These are phyloP conservation scores for Metarhizium guizhouense DNA, from an alignment of 2,329 filamentous ascomycete genomes.

Conservation along the genomic window DNA sequence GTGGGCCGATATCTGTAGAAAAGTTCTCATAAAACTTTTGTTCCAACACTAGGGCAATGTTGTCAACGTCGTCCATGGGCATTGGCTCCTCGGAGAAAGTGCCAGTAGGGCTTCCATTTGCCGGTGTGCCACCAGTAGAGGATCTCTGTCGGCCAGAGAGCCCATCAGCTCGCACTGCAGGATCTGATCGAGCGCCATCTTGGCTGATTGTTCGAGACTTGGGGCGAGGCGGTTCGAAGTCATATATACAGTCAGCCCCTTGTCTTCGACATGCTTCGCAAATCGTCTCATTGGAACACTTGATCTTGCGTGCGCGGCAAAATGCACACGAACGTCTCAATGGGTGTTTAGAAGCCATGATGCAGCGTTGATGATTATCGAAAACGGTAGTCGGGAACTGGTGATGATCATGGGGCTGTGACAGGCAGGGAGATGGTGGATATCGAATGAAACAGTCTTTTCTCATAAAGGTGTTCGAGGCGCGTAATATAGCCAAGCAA, in stretches of 20 bases:
- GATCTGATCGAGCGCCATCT: conserved; percentile 14
- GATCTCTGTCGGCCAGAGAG: conserved; percentile 14
- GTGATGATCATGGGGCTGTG: too few species aligned
- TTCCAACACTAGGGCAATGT: conserved; percentile 20
- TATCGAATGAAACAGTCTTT: background rate
- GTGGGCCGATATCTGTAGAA: conserved; percentile 7
- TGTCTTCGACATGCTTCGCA: conserved; percentile 28
- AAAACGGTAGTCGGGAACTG: background rate
- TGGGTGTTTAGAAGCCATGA: conserved; percentile 13
- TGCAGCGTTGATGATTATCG: background rate
- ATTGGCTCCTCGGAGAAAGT: conserved; percentile 13
- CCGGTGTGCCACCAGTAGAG: conserved; percentile 14
- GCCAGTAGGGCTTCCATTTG: conserved; percentile 15
- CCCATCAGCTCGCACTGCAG: conserved; percentile 6
- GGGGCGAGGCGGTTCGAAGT: conserved; percentile 23
- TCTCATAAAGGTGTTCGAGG: background rate
- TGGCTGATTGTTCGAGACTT: conserved; percentile 19
- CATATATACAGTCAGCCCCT: conserved; percentile 28
- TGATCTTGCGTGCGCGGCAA: conserved; percentile 29
- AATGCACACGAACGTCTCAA: conserved; percentile 22
- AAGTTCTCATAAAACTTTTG: conserved; percentile 21
- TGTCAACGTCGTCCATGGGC: conserved; percentile 13
- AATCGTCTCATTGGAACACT: conserved; percentile 28
- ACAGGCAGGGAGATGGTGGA: too few species aligned
- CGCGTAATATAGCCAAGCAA: background rate